Evolutionary conservation across 768 basidiomycete species (phyloP).

Genomic region (Fistulinella prunicolor): DNA sequence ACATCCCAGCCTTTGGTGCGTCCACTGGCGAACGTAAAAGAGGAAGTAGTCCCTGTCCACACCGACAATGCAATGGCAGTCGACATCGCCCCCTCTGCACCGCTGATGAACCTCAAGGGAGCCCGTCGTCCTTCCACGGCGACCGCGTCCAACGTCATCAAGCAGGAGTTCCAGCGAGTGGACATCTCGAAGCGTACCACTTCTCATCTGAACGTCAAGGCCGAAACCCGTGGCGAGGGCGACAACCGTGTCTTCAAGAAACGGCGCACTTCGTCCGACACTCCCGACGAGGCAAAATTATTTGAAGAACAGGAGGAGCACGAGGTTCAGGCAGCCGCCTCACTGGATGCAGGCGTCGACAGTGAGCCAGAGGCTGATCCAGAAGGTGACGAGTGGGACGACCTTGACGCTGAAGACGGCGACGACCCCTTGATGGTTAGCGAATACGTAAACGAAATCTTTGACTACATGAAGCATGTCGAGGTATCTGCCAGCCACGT

Average conservation of each 20-base stretch:
- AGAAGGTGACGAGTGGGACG: conserved; percentile 73
- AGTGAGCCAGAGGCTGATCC: conserved; percentile 64
- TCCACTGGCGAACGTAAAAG: conserved; percentile 30
- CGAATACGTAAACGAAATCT: conserved; percentile 94
- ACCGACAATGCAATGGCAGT: conserved; percentile 55
- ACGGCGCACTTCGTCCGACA: conserved; percentile 68
- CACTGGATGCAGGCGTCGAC: conserved; percentile 40
- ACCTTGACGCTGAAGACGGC: conserved; percentile 86
- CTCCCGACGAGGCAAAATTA: conserved; percentile 41
- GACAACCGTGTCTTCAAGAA: conserved; percentile 66
- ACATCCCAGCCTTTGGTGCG: conserved; percentile 19
- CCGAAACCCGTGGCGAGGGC: conserved; percentile 51
- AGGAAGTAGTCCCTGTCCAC: conserved; percentile 17
- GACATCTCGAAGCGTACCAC: conserved; percentile 33
- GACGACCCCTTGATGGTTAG: conserved; percentile 97
- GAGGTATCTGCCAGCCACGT: conserved; percentile 53
- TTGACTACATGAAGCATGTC: conserved; percentile 80
- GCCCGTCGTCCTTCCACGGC: conserved; percentile 32
- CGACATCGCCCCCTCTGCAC: conserved; percentile 38
- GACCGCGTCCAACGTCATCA: conserved; percentile 20
- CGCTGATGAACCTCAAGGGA: neutral
- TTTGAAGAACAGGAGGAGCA: conserved; percentile 44
- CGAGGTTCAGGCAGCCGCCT: conserved; percentile 35
- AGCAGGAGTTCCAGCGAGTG: conserved; percentile 27
- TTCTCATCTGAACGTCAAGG: conserved; percentile 29